Percentiles rank a stretch among this genome's conserved stretches.
Evolutionary conservation across 2,329 filamentous ascomycete species (phyloP).

Genomic region (Pseudocercospora eumusae): DNA sequence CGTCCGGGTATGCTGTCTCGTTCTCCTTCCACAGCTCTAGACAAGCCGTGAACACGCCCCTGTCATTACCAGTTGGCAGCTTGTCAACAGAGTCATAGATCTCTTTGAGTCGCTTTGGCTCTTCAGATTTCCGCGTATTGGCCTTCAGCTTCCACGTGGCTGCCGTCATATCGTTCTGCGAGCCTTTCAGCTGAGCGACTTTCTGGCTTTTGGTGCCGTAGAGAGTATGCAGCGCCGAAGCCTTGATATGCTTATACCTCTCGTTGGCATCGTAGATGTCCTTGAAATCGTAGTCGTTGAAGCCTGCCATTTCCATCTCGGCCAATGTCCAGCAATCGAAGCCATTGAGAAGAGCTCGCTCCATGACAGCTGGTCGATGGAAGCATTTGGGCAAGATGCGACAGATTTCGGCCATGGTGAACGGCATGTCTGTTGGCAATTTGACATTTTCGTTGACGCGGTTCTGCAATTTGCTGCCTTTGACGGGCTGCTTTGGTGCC

Average conservation of each 20-base stretch:
- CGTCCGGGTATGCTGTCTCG: neutral
- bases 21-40: conserved; percentile 2
- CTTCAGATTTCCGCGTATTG: neutral
- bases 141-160: neutral
- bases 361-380: neutral
- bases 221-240: neutral
- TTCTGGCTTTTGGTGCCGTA: neutral
- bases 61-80: neutral
- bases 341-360: neutral
- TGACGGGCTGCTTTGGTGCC: neutral
- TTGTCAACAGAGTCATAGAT: neutral
- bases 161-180: neutral
- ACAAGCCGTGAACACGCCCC: neutral
- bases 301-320: neutral
- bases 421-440: neutral
- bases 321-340: conserved; percentile 1
- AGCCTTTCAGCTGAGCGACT: neutral
- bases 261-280: neutral
- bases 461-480: neutral
- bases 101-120: neutral
- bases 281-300: neutral
- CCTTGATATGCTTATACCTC: neutral
- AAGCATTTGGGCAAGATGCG: neutral
- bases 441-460: neutral
- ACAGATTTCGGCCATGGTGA: neutral